Evolutionary conservation across 1,284 basidiomycete species (phyloP).

Genomic region (Leccinum fallax): DNA sequence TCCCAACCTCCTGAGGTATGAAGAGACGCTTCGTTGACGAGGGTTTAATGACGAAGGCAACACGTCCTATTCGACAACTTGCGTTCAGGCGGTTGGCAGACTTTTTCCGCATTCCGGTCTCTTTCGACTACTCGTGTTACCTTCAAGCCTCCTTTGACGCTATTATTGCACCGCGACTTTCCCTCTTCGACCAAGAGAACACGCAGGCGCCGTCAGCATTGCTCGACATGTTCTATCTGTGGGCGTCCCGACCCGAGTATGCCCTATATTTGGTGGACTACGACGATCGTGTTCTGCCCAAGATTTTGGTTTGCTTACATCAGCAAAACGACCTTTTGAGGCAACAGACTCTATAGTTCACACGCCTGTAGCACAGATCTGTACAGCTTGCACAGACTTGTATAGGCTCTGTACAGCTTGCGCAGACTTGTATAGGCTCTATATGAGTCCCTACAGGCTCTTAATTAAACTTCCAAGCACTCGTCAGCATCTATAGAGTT

Average conservation of each 20-base stretch:
- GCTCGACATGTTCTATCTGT: constrained; percentile 84
- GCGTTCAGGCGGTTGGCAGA: constrained; percentile 88
- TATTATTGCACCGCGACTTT: constrained; percentile 84
- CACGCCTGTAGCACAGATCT: no score
- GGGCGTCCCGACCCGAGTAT: constrained; percentile 67
- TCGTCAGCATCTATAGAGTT: no score
- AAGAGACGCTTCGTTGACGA: constrained; percentile 60
- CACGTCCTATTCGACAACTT: constrained; percentile 74
- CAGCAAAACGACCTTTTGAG: no score
- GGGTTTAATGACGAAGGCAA: constrained; percentile 44
- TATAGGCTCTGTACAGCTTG: no score
- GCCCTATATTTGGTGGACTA: constrained; percentile 68
- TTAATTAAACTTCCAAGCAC: no score
- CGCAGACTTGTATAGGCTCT: no score
- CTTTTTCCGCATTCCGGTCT: constrained; percentile 76
- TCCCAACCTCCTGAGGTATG: constrained; percentile 64
- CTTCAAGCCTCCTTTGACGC: constrained; percentile 67
- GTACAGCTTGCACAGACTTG: no score
- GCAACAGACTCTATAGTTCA: no score
- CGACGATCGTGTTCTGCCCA: constrained; percentile 53
- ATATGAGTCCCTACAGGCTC: no score
- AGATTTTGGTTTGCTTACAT: constrained; percentile 53
- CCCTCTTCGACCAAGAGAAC: constrained; percentile 80
- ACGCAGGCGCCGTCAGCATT: constrained; percentile 91
- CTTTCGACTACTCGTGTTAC: constrained; percentile 79